phyloP scores from a whole-genome alignment of 352 stramenopile genomes.

The Thalassiosira hispida region DNA sequence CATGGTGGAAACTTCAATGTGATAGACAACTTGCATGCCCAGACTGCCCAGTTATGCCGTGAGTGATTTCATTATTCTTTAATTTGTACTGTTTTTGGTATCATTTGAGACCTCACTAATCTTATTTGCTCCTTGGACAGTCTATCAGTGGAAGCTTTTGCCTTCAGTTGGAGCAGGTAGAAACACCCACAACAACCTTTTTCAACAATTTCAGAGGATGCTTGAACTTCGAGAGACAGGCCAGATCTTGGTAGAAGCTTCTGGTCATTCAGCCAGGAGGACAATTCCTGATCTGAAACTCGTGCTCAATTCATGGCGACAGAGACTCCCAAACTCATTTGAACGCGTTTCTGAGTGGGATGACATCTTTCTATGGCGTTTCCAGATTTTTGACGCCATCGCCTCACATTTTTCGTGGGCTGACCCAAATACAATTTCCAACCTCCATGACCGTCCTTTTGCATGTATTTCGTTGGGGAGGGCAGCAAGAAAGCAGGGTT shows the following conservation, averaged over 20 bases:
- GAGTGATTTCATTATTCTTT: no score
- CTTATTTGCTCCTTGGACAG: no score
- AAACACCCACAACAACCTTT: constrained; percentile 64
- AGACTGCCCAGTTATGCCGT: constrained; percentile 78
- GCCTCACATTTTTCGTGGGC: constrained; percentile 83
- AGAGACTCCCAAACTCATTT: constrained; percentile 81
- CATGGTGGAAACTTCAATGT: constrained; percentile 81
- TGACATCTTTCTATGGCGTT: constrained; percentile 82
- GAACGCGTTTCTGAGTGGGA: constrained; percentile 79
- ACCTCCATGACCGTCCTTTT: constrained; percentile 84
- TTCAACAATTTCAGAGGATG: constrained; percentile 84
- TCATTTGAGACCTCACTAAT: no score
- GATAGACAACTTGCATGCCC: constrained; percentile 82
- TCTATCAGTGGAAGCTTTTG: constrained; percentile 81
- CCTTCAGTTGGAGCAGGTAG: constrained; percentile 66
- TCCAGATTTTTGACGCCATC: constrained; percentile 83
- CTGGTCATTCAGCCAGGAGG: constrained; percentile 68
- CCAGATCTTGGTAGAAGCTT: constrained; percentile 84
- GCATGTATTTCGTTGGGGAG: constrained; percentile 77
- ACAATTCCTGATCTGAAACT: constrained; percentile 84
- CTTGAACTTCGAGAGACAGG: constrained; percentile 85
- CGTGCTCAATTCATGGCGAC: constrained; percentile 68
- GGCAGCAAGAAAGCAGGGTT: constrained; percentile 80
- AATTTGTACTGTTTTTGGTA: no score
- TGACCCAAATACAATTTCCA: constrained; percentile 77